Evolutionary conservation across 768 basidiomycete species (phyloP), one percentile per base, ranked within the genome.

Genomic region (Mrakia blollopis): DNA sequence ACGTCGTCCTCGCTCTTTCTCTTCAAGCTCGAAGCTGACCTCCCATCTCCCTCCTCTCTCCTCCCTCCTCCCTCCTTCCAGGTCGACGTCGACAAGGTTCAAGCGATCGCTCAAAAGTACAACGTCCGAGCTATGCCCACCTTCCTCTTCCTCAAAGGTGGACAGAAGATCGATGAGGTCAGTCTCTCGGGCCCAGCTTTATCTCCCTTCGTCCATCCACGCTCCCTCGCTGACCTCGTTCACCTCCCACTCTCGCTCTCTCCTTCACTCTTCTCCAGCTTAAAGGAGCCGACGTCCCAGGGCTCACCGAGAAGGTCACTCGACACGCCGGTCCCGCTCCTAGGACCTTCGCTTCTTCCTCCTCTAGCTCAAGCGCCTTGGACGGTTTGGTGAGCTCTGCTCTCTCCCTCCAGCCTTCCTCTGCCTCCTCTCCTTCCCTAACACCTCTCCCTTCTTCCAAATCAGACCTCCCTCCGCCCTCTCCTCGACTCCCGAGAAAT

Each of bases 401-500:
- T 39, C 25, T 61, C 52, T 47, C 4, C 32, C 4, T 21, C 39
- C 32, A n/a, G n/a, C n/a, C 39, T 18, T 32, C 28, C 47, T 50
- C 44, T 11, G 39, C 44, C 14, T 14, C 44, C 44, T 41, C 65
- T n/a, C 72, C 23, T 13, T n/a, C 61, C 30, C 23, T 30, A 25
- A 37, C 32, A n/a, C 28, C 10, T 23, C n/a, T 23, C 41, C 60
- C 65, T 14, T 7, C 47, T 23, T n/a, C 11, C 11, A 3, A 21
- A 10, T 30, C 69, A 80, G 74, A 81, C 80, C 30, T 85, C 85
- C 76, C 84, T 92, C 67, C 79, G 83, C 30, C 79, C 80, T 25
- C 75, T 82, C 41, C 76, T 84, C 67, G 90, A 91, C 80, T 76
- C 84, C 28, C 83, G 85, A 2, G 90, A 91, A 81, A 81, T 89